phyloP scores from a whole-genome alignment of 192 early-diverging fungal genomes.

The Coemansia brasiliensis region DNA sequence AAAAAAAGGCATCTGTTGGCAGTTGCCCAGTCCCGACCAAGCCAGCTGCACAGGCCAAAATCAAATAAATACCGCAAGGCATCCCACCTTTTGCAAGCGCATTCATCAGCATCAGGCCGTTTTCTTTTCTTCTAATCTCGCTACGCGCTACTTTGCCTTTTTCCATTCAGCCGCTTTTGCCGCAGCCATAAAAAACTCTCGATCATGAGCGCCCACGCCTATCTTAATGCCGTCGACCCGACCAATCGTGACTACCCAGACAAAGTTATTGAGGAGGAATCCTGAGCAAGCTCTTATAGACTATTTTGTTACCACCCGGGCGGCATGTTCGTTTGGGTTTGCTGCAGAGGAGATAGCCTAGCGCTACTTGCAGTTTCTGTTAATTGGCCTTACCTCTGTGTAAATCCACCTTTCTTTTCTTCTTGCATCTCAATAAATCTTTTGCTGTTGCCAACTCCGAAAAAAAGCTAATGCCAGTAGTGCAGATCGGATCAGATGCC shows the following conservation, averaged over 20 bases:
- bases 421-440: constrained; percentile 8
- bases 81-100: not conserved
- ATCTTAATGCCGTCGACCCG: not conserved
- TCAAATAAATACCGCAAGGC: no score
- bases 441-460: not conserved
- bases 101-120: not conserved
- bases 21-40: not conserved
- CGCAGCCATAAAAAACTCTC: constrained; percentile 9
- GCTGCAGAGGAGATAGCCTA: constrained; percentile 1
- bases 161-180: not conserved
- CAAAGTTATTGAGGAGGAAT: constrained; percentile 16
- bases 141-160: constrained; percentile 1
- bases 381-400: constrained; percentile 9
- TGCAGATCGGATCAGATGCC: constrained; percentile 15
- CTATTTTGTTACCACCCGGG: not conserved
- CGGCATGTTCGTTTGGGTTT: not conserved
- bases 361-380: constrained; percentile 2
- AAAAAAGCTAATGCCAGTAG: no score
- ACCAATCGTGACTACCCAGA: constrained; percentile 20
- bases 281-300: not conserved
- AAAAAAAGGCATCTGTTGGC: no score
- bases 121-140: no score
- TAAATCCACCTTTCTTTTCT: constrained; percentile 1
- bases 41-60: not conserved
- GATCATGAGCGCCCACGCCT: not conserved